Percentiles rank a stretch among this genome's conserved stretches.
Conservation (phyloP, 2,329 filamentous ascomycete genomes). For the Colletotrichum acutatum region DNA sequence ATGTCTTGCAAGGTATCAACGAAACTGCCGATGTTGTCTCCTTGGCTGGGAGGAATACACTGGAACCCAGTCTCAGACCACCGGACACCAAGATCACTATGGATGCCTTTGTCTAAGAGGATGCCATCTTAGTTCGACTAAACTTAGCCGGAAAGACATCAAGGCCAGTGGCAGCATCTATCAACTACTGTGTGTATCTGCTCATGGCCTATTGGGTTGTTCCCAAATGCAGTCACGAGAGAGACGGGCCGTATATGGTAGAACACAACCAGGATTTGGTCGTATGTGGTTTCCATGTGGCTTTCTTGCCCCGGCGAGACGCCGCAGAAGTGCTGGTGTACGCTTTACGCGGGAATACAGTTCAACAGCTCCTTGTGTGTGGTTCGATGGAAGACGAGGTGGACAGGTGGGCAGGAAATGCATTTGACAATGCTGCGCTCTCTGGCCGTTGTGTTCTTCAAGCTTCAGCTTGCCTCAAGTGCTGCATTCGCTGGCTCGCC, state of each 20-base stretch:
- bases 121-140: rapidly evolving
- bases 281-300: neutral
- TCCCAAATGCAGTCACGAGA: neutral
- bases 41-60: neutral
- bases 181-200: rapidly evolving
- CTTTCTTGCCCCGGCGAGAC: rapidly evolving
- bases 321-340: neutral
- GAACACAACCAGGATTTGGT: neutral
- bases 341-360: neutral
- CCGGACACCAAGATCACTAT: neutral
- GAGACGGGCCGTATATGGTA: neutral
- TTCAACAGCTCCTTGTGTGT: neutral
- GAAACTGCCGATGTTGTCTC: neutral
- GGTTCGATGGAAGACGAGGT: neutral
- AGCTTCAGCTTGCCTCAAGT: neutral
- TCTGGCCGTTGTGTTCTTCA: neutral
- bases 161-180: rapidly evolving
- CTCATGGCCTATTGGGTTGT: neutral
- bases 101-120: neutral
- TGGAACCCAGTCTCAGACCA: neutral
- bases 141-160: rapidly evolving
- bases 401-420: too few species aligned
- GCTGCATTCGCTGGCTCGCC: neutral
- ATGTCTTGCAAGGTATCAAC: too few species aligned
- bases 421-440: rapidly evolving